phyloP scores from a whole-genome alignment of 805 yeast species.

The Cyberlindnera mycetangii region DNA sequence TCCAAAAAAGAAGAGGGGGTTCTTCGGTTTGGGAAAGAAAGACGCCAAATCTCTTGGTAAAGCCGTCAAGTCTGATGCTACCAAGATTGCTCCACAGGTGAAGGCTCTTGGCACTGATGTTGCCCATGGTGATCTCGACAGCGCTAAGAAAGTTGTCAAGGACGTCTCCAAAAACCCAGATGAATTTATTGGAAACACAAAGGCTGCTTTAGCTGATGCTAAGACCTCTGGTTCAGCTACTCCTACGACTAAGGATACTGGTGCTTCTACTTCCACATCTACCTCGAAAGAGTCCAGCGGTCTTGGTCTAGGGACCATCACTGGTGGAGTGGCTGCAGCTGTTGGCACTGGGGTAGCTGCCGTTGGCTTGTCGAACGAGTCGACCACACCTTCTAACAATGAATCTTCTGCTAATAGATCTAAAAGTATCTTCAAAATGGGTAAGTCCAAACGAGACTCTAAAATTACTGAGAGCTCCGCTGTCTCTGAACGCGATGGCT shows the following conservation, averaged over 20 bases:
- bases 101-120: conserved; percentile 19
- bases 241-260: not conserved
- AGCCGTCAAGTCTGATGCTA: conserved; percentile 13
- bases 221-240: not conserved
- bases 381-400: not conserved
- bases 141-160: conserved; percentile 6
- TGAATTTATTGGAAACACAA: conserved; percentile 9
- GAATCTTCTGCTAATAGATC: conserved; percentile 2
- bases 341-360: not conserved
- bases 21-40: conserved; percentile 14
- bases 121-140: conserved; percentile 26
- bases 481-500: not conserved
- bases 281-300: too few species aligned
- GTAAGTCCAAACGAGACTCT: conserved; percentile 1
- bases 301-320: too few species aligned
- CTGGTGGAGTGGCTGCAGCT: not conserved
- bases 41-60: conserved; percentile 4
- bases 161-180: conserved; percentile 7
- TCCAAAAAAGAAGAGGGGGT: conserved; percentile 13
- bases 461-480: not conserved
- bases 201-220: conserved; percentile 2
- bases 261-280: not conserved
- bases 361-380: not conserved
- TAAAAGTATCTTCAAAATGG: not conserved
- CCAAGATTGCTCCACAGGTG: conserved; percentile 27